phyloP scores from a whole-genome alignment of 1,139 yeast species.

The Yamadazyma oceani region DNA sequence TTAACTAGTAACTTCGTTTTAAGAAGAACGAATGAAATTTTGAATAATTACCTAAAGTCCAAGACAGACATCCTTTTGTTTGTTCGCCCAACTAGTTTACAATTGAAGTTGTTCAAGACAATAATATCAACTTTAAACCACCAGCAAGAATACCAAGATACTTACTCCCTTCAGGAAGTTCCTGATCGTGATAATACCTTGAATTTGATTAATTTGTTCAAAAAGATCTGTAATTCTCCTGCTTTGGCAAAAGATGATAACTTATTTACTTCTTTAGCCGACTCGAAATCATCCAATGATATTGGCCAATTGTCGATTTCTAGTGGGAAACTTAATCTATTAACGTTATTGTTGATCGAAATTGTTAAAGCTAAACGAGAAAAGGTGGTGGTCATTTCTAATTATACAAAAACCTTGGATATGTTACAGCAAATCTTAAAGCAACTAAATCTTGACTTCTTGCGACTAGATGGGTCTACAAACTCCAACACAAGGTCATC shows the following conservation, averaged over 20 bases:
- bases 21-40: constrained; percentile 67
- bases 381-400: constrained; percentile 84
- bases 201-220: constrained; percentile 69
- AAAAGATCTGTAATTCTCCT: constrained; percentile 86
- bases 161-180: constrained; percentile 33
- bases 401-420: constrained; percentile 86
- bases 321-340: constrained; percentile 58
- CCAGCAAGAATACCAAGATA: constrained; percentile 3
- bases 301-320: constrained; percentile 22
- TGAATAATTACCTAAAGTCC: constrained; percentile 69
- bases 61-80: constrained; percentile 79
- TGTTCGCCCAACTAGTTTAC: constrained; percentile 70
- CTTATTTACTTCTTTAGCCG: background rate
- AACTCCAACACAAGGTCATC: constrained; percentile 63
- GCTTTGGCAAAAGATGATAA: constrained; percentile 50
- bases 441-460: constrained; percentile 49
- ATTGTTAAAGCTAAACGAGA: constrained; percentile 47
- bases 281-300: constrained; percentile 1
- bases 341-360: constrained; percentile 55
- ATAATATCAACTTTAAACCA: background rate
- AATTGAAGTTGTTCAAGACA: constrained; percentile 49
- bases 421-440: constrained; percentile 60
- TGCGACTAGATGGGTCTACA: constrained; percentile 84
- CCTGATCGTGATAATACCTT: constrained; percentile 42
- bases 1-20: constrained; percentile 68